Base-by-base conservation (phyloP, 768 basidiomycete species). In the Termitomyces sp. region DNA sequence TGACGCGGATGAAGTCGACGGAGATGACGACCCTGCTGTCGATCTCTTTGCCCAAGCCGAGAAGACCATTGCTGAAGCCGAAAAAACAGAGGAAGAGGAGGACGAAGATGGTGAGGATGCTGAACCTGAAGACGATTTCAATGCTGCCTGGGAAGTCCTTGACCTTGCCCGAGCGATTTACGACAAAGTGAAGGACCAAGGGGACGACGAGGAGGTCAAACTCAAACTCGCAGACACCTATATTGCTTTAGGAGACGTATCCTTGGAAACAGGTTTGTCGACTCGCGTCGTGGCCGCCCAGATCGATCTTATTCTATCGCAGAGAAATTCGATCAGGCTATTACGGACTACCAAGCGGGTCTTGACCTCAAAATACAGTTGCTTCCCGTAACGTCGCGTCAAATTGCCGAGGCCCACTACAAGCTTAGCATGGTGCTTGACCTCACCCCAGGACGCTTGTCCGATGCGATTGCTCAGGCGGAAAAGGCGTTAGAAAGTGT, bases 291-390 rank as follows among this genome's bases (percentile, higher is more conserved):
- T 24, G 4, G 37, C 51, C 18, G 5, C 22, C 37, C 10, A 47
- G 12, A 60, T 57, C 37, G 55, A 47, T 18, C 46, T 51, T 50
- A 29, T 18, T 33, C 28, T 34, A 52, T 65, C 53, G 22, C 72
- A 96, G 95, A 98, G 72, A 97, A 97, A 75, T 97, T 98, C 69
- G 90, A 94, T 62, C 92, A 96, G 72, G 95, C 94, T 0, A 90
- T 94, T 54, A 80, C 80, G 20, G 95, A 98, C 69, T 97, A 94
- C 66, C 83, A 84, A 49, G 82, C 85, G 0, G 91, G 88, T 2
- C 83, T 95, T 10, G 71, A 74, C 10, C 81, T 94, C 65, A 94
- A 96, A 69, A 70, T 73, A 9, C 75, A 81, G 9, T 75, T 95
- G 34, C 82, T 97, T 5, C 90, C 95, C 0, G 69, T 76, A n/a